Conservation (phyloP, 768 basidiomycete genomes). For the Leccinum uliginosum region DNA sequence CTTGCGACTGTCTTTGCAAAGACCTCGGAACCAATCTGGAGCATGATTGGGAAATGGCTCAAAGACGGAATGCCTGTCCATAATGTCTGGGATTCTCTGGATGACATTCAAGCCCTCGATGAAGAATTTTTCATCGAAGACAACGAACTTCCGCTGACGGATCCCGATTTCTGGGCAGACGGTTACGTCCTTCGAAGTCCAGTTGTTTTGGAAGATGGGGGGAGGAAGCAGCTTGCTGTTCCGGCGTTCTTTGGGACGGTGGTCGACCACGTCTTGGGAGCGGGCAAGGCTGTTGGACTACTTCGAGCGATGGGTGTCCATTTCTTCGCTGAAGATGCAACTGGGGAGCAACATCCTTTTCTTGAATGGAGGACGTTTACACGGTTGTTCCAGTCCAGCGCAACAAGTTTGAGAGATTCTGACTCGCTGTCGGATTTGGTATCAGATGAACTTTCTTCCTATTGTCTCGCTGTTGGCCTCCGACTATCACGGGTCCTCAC, state of each 20-base stretch:
- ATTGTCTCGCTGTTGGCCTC: slow-evolving; percentile 49
- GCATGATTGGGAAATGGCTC: slow-evolving; percentile 68
- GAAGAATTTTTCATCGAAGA: slow-evolving; percentile 82
- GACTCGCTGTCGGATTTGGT: slow-evolving; percentile 59
- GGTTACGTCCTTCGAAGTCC: slow-evolving; percentile 58
- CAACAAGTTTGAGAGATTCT: slow-evolving; percentile 43
- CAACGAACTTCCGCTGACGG: slow-evolving; percentile 57
- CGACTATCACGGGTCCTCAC: slow-evolving; percentile 54
- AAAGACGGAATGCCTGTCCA: slow-evolving; percentile 62
- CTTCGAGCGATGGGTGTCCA: slow-evolving; percentile 49
- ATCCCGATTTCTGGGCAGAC: slow-evolving; percentile 78
- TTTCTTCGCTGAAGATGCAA: slow-evolving; percentile 12
- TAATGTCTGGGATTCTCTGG: slow-evolving; percentile 27
- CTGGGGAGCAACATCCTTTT: slow-evolving; percentile 23
- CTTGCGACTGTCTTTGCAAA: slow-evolving; percentile 60
- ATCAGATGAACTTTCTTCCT: slow-evolving; percentile 58
- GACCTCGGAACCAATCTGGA: slow-evolving; percentile 70
- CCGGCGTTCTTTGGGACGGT: slow-evolving; percentile 63
- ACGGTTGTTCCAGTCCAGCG: slow-evolving; percentile 33
- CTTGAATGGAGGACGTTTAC: slow-evolving; percentile 42
- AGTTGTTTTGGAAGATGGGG: slow-evolving; percentile 23
- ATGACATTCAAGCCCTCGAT: slow-evolving; percentile 36
- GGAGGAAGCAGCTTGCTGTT: slow-evolving; percentile 30
- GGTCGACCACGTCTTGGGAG: slow-evolving; percentile 53
- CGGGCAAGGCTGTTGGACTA: slow-evolving; percentile 76